A percentile compares a stretch with the other conserved stretches of the same genome.
Conservation (phyloP, 192 early-diverging fungal species). For the Linnemannia hyalina region DNA sequence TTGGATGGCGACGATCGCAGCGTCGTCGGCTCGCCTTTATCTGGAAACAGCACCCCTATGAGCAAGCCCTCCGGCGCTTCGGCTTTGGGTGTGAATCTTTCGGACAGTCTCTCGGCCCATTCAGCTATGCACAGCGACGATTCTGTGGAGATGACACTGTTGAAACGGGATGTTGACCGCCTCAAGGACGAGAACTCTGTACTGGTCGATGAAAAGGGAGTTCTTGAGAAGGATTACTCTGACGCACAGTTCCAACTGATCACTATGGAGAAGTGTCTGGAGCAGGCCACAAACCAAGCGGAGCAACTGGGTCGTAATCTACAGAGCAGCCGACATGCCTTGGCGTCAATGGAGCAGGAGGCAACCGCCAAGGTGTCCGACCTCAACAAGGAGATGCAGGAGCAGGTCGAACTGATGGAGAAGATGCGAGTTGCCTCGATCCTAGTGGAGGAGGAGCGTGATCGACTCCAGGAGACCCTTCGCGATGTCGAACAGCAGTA, state of each 20-base stretch:
- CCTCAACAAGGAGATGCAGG: conserved; percentile 35
- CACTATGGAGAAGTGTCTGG: conserved; percentile 49
- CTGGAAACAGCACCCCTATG: conserved; percentile 19
- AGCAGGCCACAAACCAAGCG: conserved; percentile 42
- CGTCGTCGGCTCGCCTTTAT: neutral
- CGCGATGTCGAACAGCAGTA: conserved; percentile 35
- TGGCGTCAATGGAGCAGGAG: conserved; percentile 34
- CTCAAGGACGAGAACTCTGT: conserved; percentile 50
- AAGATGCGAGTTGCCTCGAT: conserved; percentile 34
- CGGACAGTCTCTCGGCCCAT: conserved; percentile 42
- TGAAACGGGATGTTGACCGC: conserved; percentile 48
- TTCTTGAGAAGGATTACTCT: conserved; percentile 28
- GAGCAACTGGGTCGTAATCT: conserved; percentile 37
- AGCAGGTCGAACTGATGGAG: conserved; percentile 39
- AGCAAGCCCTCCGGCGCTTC: neutral
- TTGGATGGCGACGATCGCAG: conserved; percentile 15
- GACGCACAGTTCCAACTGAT: conserved; percentile 50
- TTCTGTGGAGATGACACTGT: conserved; percentile 37
- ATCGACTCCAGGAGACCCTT: conserved; percentile 6
- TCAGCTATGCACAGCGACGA: conserved; percentile 51
- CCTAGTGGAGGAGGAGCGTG: conserved; percentile 20
- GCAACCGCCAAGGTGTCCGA: conserved; percentile 16
- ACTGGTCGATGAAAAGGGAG: conserved; percentile 28
- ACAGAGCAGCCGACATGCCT: conserved; percentile 24
- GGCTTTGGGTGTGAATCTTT: conserved; percentile 34